Evolutionary conservation across 2,329 filamentous ascomycete species (phyloP).

Genomic region (Fusarium continuum): DNA sequence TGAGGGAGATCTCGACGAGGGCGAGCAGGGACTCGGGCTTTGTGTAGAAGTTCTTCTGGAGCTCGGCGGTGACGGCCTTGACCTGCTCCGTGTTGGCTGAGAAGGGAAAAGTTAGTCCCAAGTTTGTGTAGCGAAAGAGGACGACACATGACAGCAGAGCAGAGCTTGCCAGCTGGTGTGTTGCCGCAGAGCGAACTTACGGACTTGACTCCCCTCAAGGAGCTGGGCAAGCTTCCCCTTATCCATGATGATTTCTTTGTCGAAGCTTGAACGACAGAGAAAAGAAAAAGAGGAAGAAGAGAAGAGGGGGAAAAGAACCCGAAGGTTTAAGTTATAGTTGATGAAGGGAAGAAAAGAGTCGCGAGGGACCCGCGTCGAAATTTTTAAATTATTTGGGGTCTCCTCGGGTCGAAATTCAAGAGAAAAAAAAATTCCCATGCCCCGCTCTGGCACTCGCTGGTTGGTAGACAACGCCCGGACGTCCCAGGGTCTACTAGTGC

Average conservation of each 20-base stretch:
- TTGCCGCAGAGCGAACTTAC: conserved; percentile 63
- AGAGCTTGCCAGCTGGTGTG: neutral
- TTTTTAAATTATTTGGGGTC: conserved; percentile 35
- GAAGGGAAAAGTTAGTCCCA: conserved; percentile 30
- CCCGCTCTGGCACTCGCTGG: conserved; percentile 30
- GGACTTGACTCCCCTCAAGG: conserved; percentile 86
- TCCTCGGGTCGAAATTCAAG: conserved; percentile 27
- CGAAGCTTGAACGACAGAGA: conserved; percentile 38
- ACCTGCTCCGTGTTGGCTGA: conserved; percentile 87
- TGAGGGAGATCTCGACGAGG: conserved; percentile 88
- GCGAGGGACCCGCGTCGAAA: conserved; percentile 37
- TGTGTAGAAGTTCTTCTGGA: conserved; percentile 94
- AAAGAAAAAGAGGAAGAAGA: conserved; percentile 12
- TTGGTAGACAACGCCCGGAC: conserved; percentile 2
- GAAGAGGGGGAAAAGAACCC: conserved; percentile 29
- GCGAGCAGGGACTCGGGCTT: conserved; percentile 84
- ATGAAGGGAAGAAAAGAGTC: conserved; percentile 27
- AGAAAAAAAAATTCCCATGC: conserved; percentile 32
- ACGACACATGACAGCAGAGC: conserved; percentile 10
- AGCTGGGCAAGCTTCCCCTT: conserved; percentile 83
- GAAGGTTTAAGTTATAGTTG: conserved; percentile 30
- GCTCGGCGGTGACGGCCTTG: conserved; percentile 87
- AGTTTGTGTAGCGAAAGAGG: neutral
- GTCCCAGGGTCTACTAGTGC: conserved; percentile 27
- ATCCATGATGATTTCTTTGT: conserved; percentile 50